Evolutionary conservation across 1,284 basidiomycete genomes (phyloP).

Genomic region (Boletellus deceptivus): DNA sequence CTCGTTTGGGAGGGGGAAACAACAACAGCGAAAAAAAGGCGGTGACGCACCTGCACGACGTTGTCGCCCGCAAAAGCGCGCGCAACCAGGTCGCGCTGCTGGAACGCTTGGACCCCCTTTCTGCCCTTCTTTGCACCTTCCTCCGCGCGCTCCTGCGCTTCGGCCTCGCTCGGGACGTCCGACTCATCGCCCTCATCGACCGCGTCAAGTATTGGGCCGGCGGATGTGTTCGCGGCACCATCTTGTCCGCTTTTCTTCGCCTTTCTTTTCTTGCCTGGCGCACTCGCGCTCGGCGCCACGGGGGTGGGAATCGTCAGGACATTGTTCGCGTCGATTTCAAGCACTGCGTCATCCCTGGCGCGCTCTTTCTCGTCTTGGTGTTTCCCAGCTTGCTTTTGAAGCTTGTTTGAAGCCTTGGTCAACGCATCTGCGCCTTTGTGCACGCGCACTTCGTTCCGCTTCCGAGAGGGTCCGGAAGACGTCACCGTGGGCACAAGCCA

Average conservation of each 20-base stretch:
- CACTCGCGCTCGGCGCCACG: conserved; percentile 4
- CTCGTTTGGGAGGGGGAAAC: background rate
- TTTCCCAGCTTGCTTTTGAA: conserved; percentile 65
- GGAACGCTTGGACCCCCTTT: conserved; percentile 60
- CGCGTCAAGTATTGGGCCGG: background rate
- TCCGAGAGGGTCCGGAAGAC: conserved; percentile 31
- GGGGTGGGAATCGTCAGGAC: conserved; percentile 41
- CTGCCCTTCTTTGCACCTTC: conserved; percentile 38
- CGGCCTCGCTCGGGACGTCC: conserved; percentile 62
- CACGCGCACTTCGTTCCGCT: conserved; percentile 66
- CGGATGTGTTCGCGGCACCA: background rate
- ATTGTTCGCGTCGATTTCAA: conserved; percentile 70
- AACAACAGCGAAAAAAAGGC: too few species aligned
- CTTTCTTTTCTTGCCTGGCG: conserved; percentile 17
- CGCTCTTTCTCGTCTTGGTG: conserved; percentile 53
- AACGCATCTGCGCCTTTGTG: conserved; percentile 58
- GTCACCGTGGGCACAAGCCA: conserved; percentile 20
- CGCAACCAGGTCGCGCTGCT: conserved; percentile 88
- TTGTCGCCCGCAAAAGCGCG: conserved; percentile 96
- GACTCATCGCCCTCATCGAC: conserved; percentile 36
- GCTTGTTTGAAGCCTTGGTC: conserved; percentile 67
- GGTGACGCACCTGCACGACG: conserved; percentile 68
- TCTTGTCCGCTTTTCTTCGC: conserved; percentile 15
- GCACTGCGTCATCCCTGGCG: conserved; percentile 66
- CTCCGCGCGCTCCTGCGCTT: conserved; percentile 58